These are phyloP conservation scores for Aspergillus incahuasiensis DNA, from an alignment of 495 filamentous ascomycete species.

Conservation along the genomic window DNA sequence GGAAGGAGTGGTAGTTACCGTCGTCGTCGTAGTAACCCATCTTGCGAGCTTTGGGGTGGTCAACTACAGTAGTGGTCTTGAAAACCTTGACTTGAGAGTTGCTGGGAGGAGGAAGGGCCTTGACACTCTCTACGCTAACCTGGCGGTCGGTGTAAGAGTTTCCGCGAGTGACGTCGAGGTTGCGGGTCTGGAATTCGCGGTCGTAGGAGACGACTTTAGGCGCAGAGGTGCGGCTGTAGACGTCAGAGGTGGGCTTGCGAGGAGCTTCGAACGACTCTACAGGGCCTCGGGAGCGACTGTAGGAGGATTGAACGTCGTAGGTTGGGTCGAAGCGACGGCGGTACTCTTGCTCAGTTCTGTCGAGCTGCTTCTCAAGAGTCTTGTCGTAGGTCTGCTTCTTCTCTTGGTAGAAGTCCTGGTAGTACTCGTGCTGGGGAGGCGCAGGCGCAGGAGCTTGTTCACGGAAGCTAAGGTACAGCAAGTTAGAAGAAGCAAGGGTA, in stretches of 20 bases:
- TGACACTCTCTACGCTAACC: conserved; percentile 50
- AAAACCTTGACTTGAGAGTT: conserved; percentile 25
- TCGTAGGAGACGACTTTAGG: conserved; percentile 21
- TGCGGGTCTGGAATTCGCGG: conserved; percentile 21
- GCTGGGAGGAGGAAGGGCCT: conserved; percentile 30
- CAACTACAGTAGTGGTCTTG: conserved; percentile 45
- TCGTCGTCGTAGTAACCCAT: conserved; percentile 99
- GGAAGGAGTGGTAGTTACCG: conserved; percentile 93
- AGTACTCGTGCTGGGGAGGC: conserved; percentile 29
- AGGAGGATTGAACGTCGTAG: conserved; percentile 52
- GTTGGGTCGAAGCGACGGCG: conserved; percentile 70
- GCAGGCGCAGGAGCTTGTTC: conserved; percentile 31
- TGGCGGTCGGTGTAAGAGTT: conserved; percentile 30
- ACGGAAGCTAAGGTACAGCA: conserved; percentile 46
- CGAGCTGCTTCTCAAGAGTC: conserved; percentile 57
- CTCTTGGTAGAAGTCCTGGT: conserved; percentile 57
- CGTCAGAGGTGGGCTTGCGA: conserved; percentile 14
- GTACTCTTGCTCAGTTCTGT: conserved; percentile 81
- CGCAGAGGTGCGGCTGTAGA: conserved; percentile 14
- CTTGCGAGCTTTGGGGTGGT: conserved; percentile 52
- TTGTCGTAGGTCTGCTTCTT: conserved; percentile 48
- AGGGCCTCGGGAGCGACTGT: conserved; percentile 35
- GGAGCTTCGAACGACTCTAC: conserved; percentile 27
- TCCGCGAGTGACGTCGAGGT: conserved; percentile 27
- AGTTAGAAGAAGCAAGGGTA: conserved; percentile 9